phyloP scores from a whole-genome alignment of 2,329 filamentous ascomycete genomes.

The Colletotrichum lini region DNA sequence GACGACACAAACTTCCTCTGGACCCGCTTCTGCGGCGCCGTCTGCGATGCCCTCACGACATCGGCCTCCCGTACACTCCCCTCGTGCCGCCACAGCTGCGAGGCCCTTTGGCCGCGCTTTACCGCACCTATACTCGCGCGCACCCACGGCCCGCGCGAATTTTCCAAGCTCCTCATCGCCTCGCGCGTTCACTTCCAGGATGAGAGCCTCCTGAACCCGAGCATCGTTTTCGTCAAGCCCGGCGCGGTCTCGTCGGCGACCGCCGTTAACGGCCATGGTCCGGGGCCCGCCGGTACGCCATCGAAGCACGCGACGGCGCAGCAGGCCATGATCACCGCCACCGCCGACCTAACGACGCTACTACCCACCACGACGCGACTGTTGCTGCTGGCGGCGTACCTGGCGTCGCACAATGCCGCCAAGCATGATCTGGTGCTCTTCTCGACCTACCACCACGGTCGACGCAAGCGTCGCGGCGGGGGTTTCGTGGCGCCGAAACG shows the following conservation, averaged over 20 bases:
- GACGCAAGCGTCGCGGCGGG: constrained; percentile 65
- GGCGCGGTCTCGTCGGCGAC: background rate
- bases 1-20: constrained; percentile 78
- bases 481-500: constrained; percentile 52
- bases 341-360: constrained; percentile 64
- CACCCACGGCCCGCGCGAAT: constrained; percentile 83
- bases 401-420: constrained; percentile 84
- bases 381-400: constrained; percentile 82
- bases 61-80: constrained; percentile 85
- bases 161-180: constrained; percentile 84
- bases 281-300: constrained; percentile 2
- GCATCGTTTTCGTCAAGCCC: constrained; percentile 61
- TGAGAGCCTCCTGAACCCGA: constrained; percentile 77
- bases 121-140: constrained; percentile 82
- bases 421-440: constrained; percentile 83
- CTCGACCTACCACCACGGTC: constrained; percentile 76
- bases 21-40: constrained; percentile 84
- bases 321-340: constrained; percentile 15
- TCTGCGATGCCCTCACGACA: constrained; percentile 89
- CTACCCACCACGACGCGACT: constrained; percentile 82
- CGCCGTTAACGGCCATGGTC: background rate
- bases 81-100: constrained; percentile 78
- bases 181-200: constrained; percentile 80
- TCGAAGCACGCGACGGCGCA: constrained; percentile 28
- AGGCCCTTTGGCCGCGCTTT: constrained; percentile 88